Base-by-base conservation (phyloP, 2,329 filamentous ascomycete species). In the Colletotrichum aenigma region DNA sequence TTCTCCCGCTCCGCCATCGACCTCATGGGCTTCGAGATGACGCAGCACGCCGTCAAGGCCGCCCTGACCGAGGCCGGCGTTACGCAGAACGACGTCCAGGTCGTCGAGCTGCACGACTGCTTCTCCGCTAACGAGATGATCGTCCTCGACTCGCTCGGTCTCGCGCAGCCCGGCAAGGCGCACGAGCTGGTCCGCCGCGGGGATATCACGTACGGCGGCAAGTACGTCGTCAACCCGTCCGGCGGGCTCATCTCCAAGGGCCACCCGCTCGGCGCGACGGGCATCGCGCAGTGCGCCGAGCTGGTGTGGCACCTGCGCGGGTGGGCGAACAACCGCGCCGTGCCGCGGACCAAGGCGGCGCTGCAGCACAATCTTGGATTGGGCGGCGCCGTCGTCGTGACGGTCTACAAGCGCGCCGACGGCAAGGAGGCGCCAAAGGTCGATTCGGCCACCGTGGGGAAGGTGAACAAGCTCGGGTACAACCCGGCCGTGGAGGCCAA, bases 101-200 rank as follows among this genome's bases (percentile, higher is more conserved):
- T 98, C 18, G 96, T 95, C 81, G 96, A 98, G 87, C 89, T 98
- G 76, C 97, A 98, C 86, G 97, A 98, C 87, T 98, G 97, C 88
- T 98, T 98, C 90, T 96, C 93, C 21, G 93, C 96, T 30, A 98
- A 98, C 84, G 95, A 98, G 88, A 94, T 98, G 94, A 91, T 97
- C 67, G 93, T 93, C 3, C 93, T 98, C 66, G 96, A 98, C 83
- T 95, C 95, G 0, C 90, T 98, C 1, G 96, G 95, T 2, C 90
- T 98, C 13, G 91, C 89, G 55, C 92, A 92, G 74, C 91, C 90
- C 16, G 96, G 96, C 18, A 96, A 95, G 84, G 97, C 96, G 0
- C 96, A 98, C 83, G 95, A 98, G 85, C 92, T 98, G 85, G 95
- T 98, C 28, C 92, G 96, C 56, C 86, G 86, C 12, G 96, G 96